A percentile compares a stretch with the other conserved stretches of the same genome.
Evolutionary conservation across 176 grass and related monocot species (phyloP).

Genomic region (Bothriochloa decipiens): DNA sequence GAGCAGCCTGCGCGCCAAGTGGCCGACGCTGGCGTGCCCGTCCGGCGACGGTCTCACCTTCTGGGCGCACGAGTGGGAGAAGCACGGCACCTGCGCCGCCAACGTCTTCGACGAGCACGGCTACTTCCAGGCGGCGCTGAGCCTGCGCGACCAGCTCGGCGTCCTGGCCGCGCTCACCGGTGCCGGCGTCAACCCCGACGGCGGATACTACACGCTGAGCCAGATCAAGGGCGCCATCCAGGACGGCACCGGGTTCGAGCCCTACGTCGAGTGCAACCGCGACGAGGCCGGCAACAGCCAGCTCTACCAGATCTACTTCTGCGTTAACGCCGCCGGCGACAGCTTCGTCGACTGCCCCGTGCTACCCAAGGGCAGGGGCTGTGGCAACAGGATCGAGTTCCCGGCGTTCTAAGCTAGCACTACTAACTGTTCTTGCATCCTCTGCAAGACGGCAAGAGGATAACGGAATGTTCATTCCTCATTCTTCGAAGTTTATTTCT

Average conservation of each 20-base stretch:
- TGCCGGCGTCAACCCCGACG: constrained; percentile 58
- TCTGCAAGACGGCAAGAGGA: background rate
- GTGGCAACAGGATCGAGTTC: constrained; percentile 53
- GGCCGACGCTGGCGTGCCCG: constrained; percentile 92
- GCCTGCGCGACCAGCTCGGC: constrained; percentile 52
- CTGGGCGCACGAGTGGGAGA: constrained; percentile 95
- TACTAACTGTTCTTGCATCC: background rate
- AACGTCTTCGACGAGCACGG: constrained; percentile 62
- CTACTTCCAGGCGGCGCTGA: constrained; percentile 77
- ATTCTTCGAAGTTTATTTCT: background rate
- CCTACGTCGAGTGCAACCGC: constrained; percentile 78
- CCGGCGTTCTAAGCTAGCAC: background rate
- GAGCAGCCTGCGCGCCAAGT: constrained; percentile 46
- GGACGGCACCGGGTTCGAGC: constrained; percentile 47
- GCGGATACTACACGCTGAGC: constrained; percentile 53
- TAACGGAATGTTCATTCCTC: background rate
- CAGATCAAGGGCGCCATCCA: constrained; percentile 57
- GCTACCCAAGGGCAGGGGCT: constrained; percentile 43
- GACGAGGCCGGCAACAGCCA: constrained; percentile 81
- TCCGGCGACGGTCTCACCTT: constrained; percentile 61
- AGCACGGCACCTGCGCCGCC: constrained; percentile 87
- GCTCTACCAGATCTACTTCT: constrained; percentile 92
- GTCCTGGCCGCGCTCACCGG: constrained; percentile 50
- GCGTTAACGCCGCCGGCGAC: constrained; percentile 52
- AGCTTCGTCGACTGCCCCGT: constrained; percentile 74